These are phyloP conservation scores for Russula griseocarnosa DNA, from an alignment of 768 basidiomycete genomes.

Conservation along the genomic window DNA sequence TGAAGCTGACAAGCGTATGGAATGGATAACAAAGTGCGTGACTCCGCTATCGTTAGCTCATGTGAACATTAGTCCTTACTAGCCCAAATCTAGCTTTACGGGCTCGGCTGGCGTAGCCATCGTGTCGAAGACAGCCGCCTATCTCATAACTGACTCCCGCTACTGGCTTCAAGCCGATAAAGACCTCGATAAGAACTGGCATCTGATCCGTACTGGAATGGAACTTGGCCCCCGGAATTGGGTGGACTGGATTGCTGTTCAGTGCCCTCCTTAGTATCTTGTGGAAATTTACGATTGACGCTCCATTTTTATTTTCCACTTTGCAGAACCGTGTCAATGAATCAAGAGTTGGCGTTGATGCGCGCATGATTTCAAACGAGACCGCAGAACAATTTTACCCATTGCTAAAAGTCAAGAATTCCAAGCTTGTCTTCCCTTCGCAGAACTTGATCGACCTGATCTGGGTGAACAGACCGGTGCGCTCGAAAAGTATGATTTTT, in stretches of 20 bases:
- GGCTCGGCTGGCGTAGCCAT: conserved; percentile 71
- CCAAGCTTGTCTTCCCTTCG: conserved; percentile 76
- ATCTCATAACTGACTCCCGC: conserved; percentile 73
- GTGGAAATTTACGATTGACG: conserved; percentile 5
- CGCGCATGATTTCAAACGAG: conserved; percentile 75
- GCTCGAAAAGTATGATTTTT: conserved; percentile 61
- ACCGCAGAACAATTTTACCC: conserved; percentile 58
- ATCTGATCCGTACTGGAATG: conserved; percentile 54
- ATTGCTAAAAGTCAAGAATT: conserved; percentile 49
- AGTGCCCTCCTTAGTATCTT: background rate
- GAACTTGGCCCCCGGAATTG: conserved; percentile 59
- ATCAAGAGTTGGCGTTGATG: conserved; percentile 74
- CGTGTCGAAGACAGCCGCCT: conserved; percentile 60
- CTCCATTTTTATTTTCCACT: background rate
- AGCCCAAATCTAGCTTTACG: conserved; percentile 44
- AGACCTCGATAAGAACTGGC: conserved; percentile 75
- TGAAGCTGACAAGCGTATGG: conserved; percentile 66
- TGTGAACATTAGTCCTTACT: background rate
- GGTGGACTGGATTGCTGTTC: conserved; percentile 62
- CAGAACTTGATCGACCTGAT: conserved; percentile 80
- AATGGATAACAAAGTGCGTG: conserved; percentile 72
- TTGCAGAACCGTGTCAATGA: conserved; percentile 41
- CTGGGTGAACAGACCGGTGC: conserved; percentile 74
- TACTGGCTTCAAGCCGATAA: conserved; percentile 78
- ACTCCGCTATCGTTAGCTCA: conserved; percentile 1